These are phyloP conservation scores for Boletus rufocinnamomeus DNA, from an alignment of 768 basidiomycete species.

Conservation along the genomic window DNA sequence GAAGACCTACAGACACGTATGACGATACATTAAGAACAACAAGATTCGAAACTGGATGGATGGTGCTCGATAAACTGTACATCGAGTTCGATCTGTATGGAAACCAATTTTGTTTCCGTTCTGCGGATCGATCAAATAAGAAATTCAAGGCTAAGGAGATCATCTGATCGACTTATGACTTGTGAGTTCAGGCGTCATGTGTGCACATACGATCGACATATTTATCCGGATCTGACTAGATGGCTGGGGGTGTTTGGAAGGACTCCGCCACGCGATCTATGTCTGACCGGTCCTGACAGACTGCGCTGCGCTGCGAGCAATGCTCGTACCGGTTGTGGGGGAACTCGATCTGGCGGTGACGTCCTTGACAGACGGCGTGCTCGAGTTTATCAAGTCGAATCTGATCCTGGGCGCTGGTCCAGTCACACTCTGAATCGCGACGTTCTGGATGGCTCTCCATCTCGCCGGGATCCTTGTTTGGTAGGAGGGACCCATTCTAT, in stretches of 20 bases:
- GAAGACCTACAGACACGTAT: too few species aligned
- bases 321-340: too few species aligned
- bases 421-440: slow-evolving; percentile 39
- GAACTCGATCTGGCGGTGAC: too few species aligned
- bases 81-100: slow-evolving; percentile 81
- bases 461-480: slow-evolving; percentile 41
- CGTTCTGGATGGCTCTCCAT: slow-evolving; percentile 48
- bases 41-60: slow-evolving; percentile 26
- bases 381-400: slow-evolving; percentile 52
- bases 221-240: too few species aligned
- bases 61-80: slow-evolving; percentile 62
- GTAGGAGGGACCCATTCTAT: too few species aligned
- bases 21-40: too few species aligned
- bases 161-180: too few species aligned
- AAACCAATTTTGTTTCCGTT: slow-evolving; percentile 84
- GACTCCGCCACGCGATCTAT: too few species aligned
- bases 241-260: too few species aligned
- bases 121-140: slow-evolving; percentile 74
- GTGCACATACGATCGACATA: too few species aligned
- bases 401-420: slow-evolving; percentile 41
- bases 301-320: too few species aligned
- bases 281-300: too few species aligned
- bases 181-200: slow-evolving; percentile 42
- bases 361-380: slow-evolving; percentile 13
- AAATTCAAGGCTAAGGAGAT: slow-evolving; percentile 90